Evolutionary conservation across 108 stramenopile species (phyloP).

Genomic region (Pseudonitzschia multiseries): DNA sequence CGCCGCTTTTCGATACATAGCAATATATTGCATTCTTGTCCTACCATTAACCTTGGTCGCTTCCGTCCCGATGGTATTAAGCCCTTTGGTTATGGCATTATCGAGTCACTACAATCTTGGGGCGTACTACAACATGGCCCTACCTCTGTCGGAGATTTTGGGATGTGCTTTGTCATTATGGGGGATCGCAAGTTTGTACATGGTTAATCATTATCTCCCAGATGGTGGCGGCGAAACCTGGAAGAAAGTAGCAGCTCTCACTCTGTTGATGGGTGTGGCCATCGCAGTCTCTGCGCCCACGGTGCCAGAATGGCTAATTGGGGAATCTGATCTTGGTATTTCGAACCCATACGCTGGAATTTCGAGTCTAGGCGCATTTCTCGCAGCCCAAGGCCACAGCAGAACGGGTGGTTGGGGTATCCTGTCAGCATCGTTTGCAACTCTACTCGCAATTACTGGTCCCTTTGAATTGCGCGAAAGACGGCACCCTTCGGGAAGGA

Average conservation of each 20-base stretch:
- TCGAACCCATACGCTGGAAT: slow-evolving; percentile 55
- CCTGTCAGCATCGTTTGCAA: slow-evolving; percentile 64
- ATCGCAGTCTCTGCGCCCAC: slow-evolving; percentile 67
- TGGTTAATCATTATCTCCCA: slow-evolving; percentile 73
- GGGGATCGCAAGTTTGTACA: slow-evolving; percentile 68
- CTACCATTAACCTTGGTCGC: slow-evolving; percentile 52
- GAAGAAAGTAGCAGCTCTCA: slow-evolving; percentile 61
- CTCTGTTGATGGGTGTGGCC: slow-evolving; percentile 64
- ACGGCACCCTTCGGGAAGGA: slow-evolving; percentile 53
- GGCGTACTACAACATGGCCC: slow-evolving; percentile 48
- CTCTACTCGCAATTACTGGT: slow-evolving; percentile 73
- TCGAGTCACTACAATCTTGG: slow-evolving; percentile 45
- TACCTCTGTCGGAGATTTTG: slow-evolving; percentile 64
- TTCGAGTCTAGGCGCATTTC: slow-evolving; percentile 39
- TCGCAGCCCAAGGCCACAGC: slow-evolving; percentile 24
- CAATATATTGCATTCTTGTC: slow-evolving; percentile 53
- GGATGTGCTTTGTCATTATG: slow-evolving; percentile 65
- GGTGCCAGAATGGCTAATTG: slow-evolving; percentile 41
- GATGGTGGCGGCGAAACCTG: slow-evolving; percentile 76
- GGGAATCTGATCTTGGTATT: slow-evolving; percentile 23
- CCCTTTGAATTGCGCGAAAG: slow-evolving; percentile 76
- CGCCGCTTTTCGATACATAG: slow-evolving; percentile 28
- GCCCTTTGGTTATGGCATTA: slow-evolving; percentile 57
- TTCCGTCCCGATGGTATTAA: slow-evolving; percentile 54
- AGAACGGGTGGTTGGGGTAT: slow-evolving; percentile 81